Evolutionary conservation across 495 filamentous ascomycete species (phyloP), one percentile per base, ranked within the genome.

Genomic region (Xylaria grammica): DNA sequence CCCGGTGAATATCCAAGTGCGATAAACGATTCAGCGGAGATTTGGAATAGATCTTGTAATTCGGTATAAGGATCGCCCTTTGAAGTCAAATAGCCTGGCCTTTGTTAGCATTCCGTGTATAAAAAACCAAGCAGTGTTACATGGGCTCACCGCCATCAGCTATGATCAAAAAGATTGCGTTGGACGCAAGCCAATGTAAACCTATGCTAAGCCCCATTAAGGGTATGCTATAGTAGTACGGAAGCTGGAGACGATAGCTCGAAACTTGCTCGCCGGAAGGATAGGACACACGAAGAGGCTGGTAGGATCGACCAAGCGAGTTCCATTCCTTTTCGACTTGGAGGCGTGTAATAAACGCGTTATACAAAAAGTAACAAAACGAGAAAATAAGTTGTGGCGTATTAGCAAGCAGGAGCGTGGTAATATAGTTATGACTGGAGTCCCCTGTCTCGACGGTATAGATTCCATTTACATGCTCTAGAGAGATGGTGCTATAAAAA

Each of bases 131-230:
- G 19, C 1, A 52, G 3, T 38, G 0, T n/a, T 20, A 22, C 1
- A 17, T 27, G 26, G 10, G 20, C 34, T 19, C 57, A 68, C 62
- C 62, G 15, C 66, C 66, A 19, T 65, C 30, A 42, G 13, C 42
- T 3, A 53, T n/a, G 6, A 22, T 48, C 1, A 68, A 32, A 40
- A 62, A 68, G 1, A 65, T 22, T 0, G 60, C n/a, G 64, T 56
- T 71, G 3, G 68, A 66, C 5, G 45, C 44, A 11, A 72, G 24
- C 67, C 65, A 72, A 32, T 72, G 77, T 2, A 60, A n/a, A 9
- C 67, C 38, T 10, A 46, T 44, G 56, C 74, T 74, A 22, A 69
- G 66, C 44, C 63, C 56, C 11, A 74, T 66, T 4, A 75, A 58
- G 30, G 65, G 69, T 17, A 68, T 20, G 46, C 67, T 56, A n/a